Base-by-base conservation (phyloP, 768 basidiomycete genomes). In the Amanita pseudoporphyria region DNA sequence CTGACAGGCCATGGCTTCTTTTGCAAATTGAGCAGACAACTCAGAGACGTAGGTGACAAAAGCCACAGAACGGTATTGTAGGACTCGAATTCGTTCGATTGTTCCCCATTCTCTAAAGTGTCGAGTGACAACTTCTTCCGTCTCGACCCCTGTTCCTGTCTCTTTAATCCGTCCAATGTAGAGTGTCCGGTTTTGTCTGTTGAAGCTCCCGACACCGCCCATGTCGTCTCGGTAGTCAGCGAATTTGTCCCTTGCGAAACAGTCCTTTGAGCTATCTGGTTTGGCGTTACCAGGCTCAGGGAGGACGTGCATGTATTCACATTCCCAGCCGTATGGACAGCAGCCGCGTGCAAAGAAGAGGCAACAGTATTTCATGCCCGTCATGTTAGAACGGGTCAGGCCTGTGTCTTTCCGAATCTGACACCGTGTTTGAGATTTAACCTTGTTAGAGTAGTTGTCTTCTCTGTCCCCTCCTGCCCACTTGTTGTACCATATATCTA, bases 381-480 rank as follows among this genome's bases (percentile, higher is more conserved):
- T 91, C 19, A 85, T 90, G 64, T 99, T 92, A 35, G 94, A 95
- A 41, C 96, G 83, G 1, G 96, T 98, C 49, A 95, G 82, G 10
- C 96, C 96, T 0, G 84, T 78, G 69, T 99, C 96, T 52, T 72
- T 76, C 63, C 84, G 82, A 66, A 98, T 79, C 60, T 82, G 80
- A 65, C 94, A 97, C 48, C 92, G 81, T 9, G 92, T 90, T 64
- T 95, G 90, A 1, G 91, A 89, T 67, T 96, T 94, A 41, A 82
- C 81, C 79, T 97, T 95, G 62, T 92, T 95, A 31, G 93, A 94
- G 63, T 97, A 92, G 51, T 80, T 86, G 63, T 99, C 95, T 64
- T 97, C 96, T 26, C 91, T 80, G 64, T 99, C 96, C 49, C 95
- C 96, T 47, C 96, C 96, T n/a, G 96, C 96, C 95, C 95, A 98